Evolutionary conservation across 2,329 filamentous ascomycete genomes (phyloP).

Genomic region (Davidsoniella eucalypti): DNA sequence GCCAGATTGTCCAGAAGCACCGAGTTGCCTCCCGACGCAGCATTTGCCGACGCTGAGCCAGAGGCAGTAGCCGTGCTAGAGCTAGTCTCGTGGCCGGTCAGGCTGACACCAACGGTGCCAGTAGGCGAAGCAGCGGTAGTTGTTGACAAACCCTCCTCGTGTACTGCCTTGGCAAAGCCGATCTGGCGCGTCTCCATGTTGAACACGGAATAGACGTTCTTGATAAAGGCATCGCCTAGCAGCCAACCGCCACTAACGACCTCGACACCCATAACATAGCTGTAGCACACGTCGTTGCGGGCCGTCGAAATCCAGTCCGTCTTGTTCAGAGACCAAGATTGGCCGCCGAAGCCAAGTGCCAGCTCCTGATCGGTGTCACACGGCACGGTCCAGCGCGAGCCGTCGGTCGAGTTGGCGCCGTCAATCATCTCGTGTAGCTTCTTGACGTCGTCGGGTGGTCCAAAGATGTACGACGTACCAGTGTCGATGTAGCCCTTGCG

Average conservation of each 20-base stretch:
- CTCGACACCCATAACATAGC: constrained; percentile 58
- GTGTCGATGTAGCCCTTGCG: constrained; percentile 62
- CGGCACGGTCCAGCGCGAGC: constrained; percentile 52
- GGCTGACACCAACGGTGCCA: background rate
- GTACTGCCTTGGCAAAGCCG: constrained; percentile 22
- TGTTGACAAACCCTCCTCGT: constrained; percentile 7
- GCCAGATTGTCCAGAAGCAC: background rate
- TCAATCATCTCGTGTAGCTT: constrained; percentile 52
- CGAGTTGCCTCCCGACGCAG: background rate
- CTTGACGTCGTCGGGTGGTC: constrained; percentile 49
- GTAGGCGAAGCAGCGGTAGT: constrained; percentile 7
- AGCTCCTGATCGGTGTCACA: constrained; percentile 48
- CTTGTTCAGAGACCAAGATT: constrained; percentile 47
- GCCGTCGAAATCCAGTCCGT: constrained; percentile 51
- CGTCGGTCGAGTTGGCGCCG: constrained; percentile 38
- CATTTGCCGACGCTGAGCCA: background rate
- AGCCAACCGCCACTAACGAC: constrained; percentile 54
- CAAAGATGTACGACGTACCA: constrained; percentile 65
- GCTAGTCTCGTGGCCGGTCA: background rate
- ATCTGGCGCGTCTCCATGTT: constrained; percentile 54
- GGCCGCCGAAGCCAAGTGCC: constrained; percentile 50
- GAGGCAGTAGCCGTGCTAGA: background rate
- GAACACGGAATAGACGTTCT: constrained; percentile 79
- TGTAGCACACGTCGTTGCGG: constrained; percentile 34
- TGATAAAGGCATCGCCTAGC: constrained; percentile 72